Conservation (phyloP, 129 eudicot species). For the Tanacetum coccineum region DNA sequence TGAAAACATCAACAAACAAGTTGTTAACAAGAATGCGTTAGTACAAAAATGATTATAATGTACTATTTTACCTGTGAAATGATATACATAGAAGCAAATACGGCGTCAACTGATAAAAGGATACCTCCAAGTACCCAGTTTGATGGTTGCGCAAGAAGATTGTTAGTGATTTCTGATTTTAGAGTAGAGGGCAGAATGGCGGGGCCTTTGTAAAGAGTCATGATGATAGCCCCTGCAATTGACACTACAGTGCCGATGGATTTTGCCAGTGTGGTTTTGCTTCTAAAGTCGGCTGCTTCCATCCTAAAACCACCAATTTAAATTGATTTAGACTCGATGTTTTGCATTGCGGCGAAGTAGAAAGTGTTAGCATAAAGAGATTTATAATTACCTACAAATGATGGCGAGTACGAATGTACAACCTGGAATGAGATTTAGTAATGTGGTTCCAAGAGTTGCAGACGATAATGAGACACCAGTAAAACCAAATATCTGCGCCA, state of each 20-base stretch:
- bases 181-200: slow-evolving; percentile 21
- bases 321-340: slow-evolving; percentile 17
- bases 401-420: background rate
- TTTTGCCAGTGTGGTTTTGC: slow-evolving; percentile 44
- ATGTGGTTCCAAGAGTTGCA: slow-evolving; percentile 64
- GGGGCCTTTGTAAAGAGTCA: slow-evolving; percentile 62
- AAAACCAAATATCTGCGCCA: slow-evolving; percentile 76
- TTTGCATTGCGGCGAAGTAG: background rate
- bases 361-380: background rate
- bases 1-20: slow-evolving; percentile 18
- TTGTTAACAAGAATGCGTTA: background rate
- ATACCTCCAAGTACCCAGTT: slow-evolving; percentile 65
- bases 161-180: slow-evolving; percentile 13
- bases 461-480: slow-evolving; percentile 66
- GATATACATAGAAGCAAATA: slow-evolving; percentile 35
- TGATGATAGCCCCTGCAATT: slow-evolving; percentile 60
- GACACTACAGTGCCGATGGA: slow-evolving; percentile 55
- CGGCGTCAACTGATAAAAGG: slow-evolving; percentile 39
- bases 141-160: slow-evolving; percentile 10
- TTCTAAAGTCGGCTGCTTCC: slow-evolving; percentile 44
- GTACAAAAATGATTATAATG: background rate
- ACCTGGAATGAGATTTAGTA: slow-evolving; percentile 40
- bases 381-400: background rate
- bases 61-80: slow-evolving; percentile 47
- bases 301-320: slow-evolving; percentile 36